Percentiles rank a stretch among this genome's conserved stretches.
Evolutionary conservation across 805 yeast species (phyloP).

Genomic region (Saccharomycopsis javanensis): DNA sequence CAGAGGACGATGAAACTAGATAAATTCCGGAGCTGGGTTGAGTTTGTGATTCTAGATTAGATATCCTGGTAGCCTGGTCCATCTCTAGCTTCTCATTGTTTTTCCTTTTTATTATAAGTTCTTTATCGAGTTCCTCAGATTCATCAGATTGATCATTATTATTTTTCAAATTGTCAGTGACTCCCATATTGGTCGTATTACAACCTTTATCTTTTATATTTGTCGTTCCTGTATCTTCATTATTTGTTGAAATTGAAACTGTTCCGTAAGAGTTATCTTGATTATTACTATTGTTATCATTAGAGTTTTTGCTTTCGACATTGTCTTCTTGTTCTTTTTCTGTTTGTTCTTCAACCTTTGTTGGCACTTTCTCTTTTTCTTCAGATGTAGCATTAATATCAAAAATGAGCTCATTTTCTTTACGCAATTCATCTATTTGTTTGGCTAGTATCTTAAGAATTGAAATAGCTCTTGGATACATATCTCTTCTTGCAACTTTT

Average conservation of each 20-base stretch:
- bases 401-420: constrained; percentile 12
- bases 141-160: too few relatives aligned
- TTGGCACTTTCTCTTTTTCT: neutral
- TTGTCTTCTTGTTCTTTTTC: neutral
- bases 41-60: neutral
- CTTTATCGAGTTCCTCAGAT: neutral
- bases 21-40: neutral
- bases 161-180: neutral
- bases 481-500: constrained; percentile 41
- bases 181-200: too few relatives aligned
- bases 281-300: neutral
- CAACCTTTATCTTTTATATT: too few relatives aligned
- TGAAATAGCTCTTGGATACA: constrained; percentile 28
- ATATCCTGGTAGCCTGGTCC: neutral
- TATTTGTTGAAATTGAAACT: neutral
- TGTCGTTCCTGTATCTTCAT: neutral
- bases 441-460: constrained; percentile 11
- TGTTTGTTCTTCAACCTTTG: neutral
- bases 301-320: neutral
- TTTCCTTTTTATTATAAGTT: too few relatives aligned
- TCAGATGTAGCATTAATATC: neutral
- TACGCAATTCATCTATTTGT: constrained; percentile 17
- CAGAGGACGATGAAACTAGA: neutral
- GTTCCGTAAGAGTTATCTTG: neutral
- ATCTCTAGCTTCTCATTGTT: too few relatives aligned